phyloP scores from a whole-genome alignment of 2,329 filamentous ascomycete species.

The Plectosphaerella cucumerina region DNA sequence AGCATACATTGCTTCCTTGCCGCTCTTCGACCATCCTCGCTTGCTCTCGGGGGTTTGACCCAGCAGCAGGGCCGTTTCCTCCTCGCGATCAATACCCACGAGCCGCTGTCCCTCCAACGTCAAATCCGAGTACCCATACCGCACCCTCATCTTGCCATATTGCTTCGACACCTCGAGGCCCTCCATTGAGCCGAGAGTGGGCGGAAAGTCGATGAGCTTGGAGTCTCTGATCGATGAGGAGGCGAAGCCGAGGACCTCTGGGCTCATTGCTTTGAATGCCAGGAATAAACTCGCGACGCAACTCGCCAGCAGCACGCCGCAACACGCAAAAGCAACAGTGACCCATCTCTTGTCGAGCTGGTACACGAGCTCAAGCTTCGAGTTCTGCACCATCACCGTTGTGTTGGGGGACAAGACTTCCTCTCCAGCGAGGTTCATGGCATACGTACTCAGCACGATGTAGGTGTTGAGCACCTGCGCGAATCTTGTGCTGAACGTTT shows the following conservation, averaged over 20 bases:
- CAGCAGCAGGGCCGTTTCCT: too few species aligned
- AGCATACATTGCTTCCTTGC: too few species aligned
- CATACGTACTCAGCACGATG: too few species aligned
- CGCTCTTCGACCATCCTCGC: too few species aligned
- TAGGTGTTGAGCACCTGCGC: too few species aligned
- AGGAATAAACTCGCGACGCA: neutral
- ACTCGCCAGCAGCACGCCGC: neutral
- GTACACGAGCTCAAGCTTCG: neutral
- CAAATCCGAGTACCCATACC: neutral
- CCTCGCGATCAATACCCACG: neutral
- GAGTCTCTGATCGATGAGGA: slow-evolving; percentile 4
- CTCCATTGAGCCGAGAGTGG: too few species aligned
- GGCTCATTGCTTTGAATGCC: neutral
- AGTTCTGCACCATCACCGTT: neutral
- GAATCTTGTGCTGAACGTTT: too few species aligned
- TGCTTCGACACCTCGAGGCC: too few species aligned
- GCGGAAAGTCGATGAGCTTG: too few species aligned
- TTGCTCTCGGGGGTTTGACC: too few species aligned
- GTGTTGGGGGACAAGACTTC: slow-evolving; percentile 1
- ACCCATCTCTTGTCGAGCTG: slow-evolving; percentile 1
- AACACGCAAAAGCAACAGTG: slow-evolving; percentile 2
- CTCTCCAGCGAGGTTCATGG: too few species aligned
- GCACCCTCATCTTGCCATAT: too few species aligned
- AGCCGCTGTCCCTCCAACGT: neutral
- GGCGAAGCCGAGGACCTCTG: slow-evolving; percentile 2